Percentiles rank a stretch among this genome's conserved stretches.
phyloP scores from a whole-genome alignment of 139 green algal species.

The Chlamydomonas schloesseri region DNA sequence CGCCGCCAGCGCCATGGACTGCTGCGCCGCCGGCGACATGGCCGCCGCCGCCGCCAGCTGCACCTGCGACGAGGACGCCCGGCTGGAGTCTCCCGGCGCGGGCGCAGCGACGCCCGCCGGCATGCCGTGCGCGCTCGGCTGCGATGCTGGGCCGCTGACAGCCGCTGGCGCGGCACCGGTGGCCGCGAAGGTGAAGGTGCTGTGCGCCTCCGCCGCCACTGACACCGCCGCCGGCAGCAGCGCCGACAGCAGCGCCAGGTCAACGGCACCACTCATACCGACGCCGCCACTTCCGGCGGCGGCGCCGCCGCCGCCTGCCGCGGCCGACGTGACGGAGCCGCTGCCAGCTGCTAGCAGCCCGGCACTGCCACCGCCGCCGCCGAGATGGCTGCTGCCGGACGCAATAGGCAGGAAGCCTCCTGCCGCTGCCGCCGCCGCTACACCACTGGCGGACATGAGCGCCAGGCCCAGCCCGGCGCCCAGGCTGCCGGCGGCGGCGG shows the following conservation, averaged over 20 bases:
- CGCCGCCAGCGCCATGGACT: not conserved
- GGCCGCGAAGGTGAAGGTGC: constrained; percentile 2
- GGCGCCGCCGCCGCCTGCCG: not conserved
- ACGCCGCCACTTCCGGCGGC: too few species aligned
- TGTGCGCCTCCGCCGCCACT: not conserved
- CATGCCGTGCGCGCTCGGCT: too few species aligned
- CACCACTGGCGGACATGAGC: too few species aligned
- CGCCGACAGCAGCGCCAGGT: not conserved
- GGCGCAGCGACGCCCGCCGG: too few species aligned
- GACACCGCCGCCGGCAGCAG: not conserved
- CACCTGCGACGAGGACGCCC: not conserved
- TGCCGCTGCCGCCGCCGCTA: too few species aligned
- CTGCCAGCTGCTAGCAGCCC: too few species aligned
- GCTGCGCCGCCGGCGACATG: not conserved
- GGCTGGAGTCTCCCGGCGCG: not conserved
- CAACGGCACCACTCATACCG: not conserved
- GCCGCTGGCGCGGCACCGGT: not conserved
- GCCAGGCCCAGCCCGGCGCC: not conserved
- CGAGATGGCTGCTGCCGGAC: too few species aligned
- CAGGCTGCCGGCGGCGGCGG: too few species aligned
- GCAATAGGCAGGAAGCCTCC: too few species aligned
- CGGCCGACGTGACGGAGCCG: too few species aligned
- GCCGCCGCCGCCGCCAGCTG: not conserved
- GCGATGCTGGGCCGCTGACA: not conserved
- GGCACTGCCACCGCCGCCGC: too few species aligned